These are phyloP conservation scores for Pezicula neosporulosa DNA, from an alignment of 2,329 filamentous ascomycete genomes.

Conservation along the genomic window DNA sequence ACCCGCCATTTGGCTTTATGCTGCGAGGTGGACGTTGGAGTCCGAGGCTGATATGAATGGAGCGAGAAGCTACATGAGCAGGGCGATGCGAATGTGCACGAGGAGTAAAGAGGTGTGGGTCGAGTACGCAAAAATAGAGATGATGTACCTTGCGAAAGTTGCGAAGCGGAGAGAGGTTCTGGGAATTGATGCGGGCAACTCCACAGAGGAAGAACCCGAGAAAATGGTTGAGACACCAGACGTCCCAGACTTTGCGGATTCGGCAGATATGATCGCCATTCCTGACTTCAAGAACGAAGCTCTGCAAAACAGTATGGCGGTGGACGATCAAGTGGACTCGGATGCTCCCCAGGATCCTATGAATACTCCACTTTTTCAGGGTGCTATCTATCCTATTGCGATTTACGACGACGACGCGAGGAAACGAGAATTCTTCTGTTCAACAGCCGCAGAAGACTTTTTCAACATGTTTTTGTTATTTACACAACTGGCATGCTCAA, in stretches of 20 bases:
- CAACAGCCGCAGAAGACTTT: constrained; percentile 68
- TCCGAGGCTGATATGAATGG: constrained; percentile 81
- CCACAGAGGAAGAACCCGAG: constrained; percentile 34
- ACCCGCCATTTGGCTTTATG: constrained; percentile 77
- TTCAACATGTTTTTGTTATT: constrained; percentile 78
- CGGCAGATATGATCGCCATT: constrained; percentile 53
- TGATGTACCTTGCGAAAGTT: constrained; percentile 85
- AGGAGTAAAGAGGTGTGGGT: constrained; percentile 73
- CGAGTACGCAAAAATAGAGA: constrained; percentile 87
- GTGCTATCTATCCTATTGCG: constrained; percentile 89
- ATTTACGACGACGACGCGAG: constrained; percentile 87
- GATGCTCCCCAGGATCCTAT: constrained; percentile 29
- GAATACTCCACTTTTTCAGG: constrained; percentile 77
- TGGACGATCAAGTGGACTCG: constrained; percentile 50
- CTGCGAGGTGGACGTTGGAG: constrained; percentile 76
- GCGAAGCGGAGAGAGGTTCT: constrained; percentile 67
- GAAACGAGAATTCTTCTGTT: constrained; percentile 69
- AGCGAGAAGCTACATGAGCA: constrained; percentile 81
- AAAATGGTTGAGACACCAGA: constrained; percentile 45
- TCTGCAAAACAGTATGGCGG: constrained; percentile 44
- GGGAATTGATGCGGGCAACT: constrained; percentile 51
- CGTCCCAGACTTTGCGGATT: constrained; percentile 17
- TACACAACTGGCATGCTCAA: constrained; percentile 58
- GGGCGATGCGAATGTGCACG: constrained; percentile 86
- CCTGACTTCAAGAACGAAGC: constrained; percentile 41